Evolutionary conservation across 805 yeast genomes (phyloP), one percentile per base, ranked within the genome.

Genomic region (Wickerhamiella parazyma): DNA sequence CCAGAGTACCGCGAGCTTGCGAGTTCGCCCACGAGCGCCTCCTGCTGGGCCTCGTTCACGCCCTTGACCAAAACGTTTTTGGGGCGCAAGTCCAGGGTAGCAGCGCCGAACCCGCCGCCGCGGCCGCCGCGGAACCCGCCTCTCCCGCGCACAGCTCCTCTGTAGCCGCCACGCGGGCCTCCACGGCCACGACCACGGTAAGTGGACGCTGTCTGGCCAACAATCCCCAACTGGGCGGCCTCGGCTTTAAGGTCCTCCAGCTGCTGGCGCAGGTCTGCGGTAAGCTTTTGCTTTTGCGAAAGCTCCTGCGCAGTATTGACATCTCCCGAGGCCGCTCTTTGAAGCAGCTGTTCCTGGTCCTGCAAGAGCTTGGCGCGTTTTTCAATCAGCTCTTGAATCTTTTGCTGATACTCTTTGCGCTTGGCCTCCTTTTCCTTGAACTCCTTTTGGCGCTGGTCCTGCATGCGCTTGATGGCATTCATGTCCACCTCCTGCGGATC

Each of bases 371-470:
- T 58, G 38, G 61, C 64, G 42, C 64, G 68, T 44, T 60, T 48
- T 17, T 48, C 58, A 36, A 64, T 57, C 21, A 63, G 38, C 41
- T 60, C 52, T 48, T 57, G 54, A 36, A 67, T 49, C 41, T 57
- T 55, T 6, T 53, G 59, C 17, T 62, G 62, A 38, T 57, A 54
- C 35, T 53, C 63, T 34, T 57, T 52, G 49, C 61, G 60, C 50
- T 60, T 58, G 14, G 50, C 55, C 48, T 58, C 59, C 47, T 62
- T 62, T 45, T 57, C 67, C 46, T 67, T 69, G 50, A 64, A 65
- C 49, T 58, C 64, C 46, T 53, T 56, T 51, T 70, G 75, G 49
- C 60, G 63, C 44, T 58, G 64, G 6, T 51, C 59, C 50, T 68
- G 73, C 46, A 57, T 49, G 22, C 54, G 52, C 22, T 55, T 57